Evolutionary conservation across 2,329 filamentous ascomycete genomes (phyloP), one percentile per base, ranked within the genome.

Genomic region (Geosmithia flava): DNA sequence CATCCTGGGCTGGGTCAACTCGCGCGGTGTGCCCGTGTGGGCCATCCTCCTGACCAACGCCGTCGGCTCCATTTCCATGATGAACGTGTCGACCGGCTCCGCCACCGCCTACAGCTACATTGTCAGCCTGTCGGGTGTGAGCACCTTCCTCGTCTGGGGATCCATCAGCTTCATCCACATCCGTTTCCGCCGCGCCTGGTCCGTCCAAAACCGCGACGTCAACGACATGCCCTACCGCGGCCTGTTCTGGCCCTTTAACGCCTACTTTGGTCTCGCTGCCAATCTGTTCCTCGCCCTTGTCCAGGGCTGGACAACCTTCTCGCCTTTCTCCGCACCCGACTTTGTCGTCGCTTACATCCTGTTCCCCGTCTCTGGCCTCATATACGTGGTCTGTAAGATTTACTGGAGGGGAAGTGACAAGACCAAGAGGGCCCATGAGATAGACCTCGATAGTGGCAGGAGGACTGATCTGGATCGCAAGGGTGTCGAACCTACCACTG

Each of bases 81-180:
- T 87, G 78, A 87, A 86, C 55, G 64, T 84, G 33, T 81, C 74
- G 39, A 83, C 81, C 0, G 81, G 81, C 7, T 81, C 81, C 0
- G 72, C 75, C 42, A 71, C 75, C 51, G 81, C 81, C 0, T 87
- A 85, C 59, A 62, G 61, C 7, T 85, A 85, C 62, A 84, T 87
- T 50, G 78, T 87, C 56, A 85, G 84, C 55, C 67, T 86, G 1
- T 78, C 73, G 6, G 83, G 83, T 3, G 81, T 86, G 2, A 81
- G 80, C 39, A 85, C 82, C 0, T 87, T 87, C 57, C 60, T 87
- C 2, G 83, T 85, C 42, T 87, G 83, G 83, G 83, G 71, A 2
- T 73, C 73, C 39, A 87, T 87, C 55, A 80, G 74, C 23, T 76
- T 85, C 55, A 84, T 78, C 3, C 83, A 87, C 56, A 80, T 87